Conservation (phyloP, 345 rosid genomes). For the Citrus cavaleriei region DNA sequence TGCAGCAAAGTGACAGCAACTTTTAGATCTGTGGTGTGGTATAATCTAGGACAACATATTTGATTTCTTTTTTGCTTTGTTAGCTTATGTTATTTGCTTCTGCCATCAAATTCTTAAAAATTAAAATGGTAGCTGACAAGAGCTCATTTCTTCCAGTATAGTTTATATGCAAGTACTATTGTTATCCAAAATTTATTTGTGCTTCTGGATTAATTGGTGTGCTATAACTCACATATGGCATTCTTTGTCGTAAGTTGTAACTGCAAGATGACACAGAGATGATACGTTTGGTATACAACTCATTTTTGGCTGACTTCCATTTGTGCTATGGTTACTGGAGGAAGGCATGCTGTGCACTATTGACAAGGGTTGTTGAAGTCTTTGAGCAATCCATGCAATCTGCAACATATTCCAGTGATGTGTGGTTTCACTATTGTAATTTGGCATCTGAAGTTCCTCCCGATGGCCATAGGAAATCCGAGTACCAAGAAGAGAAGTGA, state of each 20-base stretch:
- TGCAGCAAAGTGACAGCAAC: too few species aligned
- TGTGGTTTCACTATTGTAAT: conserved; percentile 76
- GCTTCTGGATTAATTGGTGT: not conserved
- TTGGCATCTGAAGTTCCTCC: conserved; percentile 64
- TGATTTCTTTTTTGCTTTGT: too few species aligned
- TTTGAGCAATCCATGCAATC: conserved; percentile 67
- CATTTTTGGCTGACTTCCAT: conserved; percentile 78
- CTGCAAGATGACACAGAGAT: conserved; percentile 65
- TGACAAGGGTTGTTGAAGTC: conserved; percentile 55
- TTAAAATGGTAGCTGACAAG: too few species aligned
- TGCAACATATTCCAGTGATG: conserved; percentile 61
- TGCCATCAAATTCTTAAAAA: too few species aligned
- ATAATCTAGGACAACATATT: too few species aligned
- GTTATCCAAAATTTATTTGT: too few species aligned
- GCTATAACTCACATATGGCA: not conserved
- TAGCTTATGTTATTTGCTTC: too few species aligned
- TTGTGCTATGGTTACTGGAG: conserved; percentile 87
- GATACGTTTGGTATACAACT: conserved; percentile 59
- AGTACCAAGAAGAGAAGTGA: not conserved
- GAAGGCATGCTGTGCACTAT: conserved; percentile 48
- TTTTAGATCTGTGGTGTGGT: too few species aligned
- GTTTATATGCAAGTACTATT: too few species aligned
- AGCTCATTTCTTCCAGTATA: too few species aligned
- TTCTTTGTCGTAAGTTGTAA: not conserved
- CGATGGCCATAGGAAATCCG: conserved; percentile 66